Evolutionary conservation across 1,139 yeast species (phyloP).

Genomic region (Pichia sp.): DNA sequence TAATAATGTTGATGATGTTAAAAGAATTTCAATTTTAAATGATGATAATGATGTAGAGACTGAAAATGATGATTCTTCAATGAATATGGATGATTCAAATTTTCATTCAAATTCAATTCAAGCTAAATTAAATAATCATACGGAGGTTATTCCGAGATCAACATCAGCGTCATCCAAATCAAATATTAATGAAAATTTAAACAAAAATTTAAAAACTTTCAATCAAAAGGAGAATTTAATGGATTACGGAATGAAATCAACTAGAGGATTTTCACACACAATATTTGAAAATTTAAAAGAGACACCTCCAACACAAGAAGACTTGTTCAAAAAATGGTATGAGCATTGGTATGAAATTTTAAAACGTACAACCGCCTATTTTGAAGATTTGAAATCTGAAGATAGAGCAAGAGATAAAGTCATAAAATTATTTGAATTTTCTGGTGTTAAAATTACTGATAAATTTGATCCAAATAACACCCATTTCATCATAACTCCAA

Average conservation of each 20-base stretch:
- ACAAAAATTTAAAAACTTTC: neutral
- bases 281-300: slow-evolving; percentile 29
- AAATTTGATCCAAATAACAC: slow-evolving; percentile 27
- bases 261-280: slow-evolving; percentile 15
- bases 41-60: slow-evolving; percentile 1
- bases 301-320: slow-evolving; percentile 30
- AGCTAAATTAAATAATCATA: neutral
- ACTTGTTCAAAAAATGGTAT: slow-evolving; percentile 28
- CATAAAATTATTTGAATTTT: slow-evolving; percentile 24
- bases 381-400: slow-evolving; percentile 26
- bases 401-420: slow-evolving; percentile 22
- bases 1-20: neutral
- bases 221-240: slow-evolving; percentile 5
- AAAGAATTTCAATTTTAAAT: slow-evolving; percentile 2
- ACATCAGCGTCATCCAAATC: neutral
- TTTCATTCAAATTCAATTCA: neutral
- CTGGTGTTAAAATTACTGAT: slow-evolving; percentile 24
- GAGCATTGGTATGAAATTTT: slow-evolving; percentile 29
- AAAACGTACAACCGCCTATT: slow-evolving; percentile 24
- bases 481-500: slow-evolving; percentile 52
- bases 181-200: neutral
- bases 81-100: neutral
- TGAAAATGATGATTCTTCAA: neutral
- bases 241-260: slow-evolving; percentile 14
- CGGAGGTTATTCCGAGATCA: neutral